Evolutionary conservation across 768 basidiomycete species (phyloP), one percentile per base, ranked within the genome.

Genomic region (Gymnopilus dilepis): DNA sequence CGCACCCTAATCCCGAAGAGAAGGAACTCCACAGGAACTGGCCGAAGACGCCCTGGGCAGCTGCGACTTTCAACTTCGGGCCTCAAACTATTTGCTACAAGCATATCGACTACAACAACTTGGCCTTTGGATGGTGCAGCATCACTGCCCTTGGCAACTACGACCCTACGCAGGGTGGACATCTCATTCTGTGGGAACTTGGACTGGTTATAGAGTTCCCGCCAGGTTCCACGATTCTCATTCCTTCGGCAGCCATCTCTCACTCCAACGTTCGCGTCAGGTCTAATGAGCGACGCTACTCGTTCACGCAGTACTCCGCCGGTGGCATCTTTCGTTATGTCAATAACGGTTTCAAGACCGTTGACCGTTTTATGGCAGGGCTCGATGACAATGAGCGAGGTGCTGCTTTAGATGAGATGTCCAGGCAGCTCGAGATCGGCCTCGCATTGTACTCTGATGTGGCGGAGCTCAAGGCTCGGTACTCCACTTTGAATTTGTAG

Each of bases 41-140:
- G 15, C 50, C 17, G n/a, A 52, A 52, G 13, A 33, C 50, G 3
- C 50, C 50, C 4, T 52, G 50, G 50, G 50, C 50, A 19, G 17
- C 31, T n/a, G 50, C 50, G 12, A 15, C 50, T 6, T 22, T 52
- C 17, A 52, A 52, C 15, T 52, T 52, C 31, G 50, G 50, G 6
- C 50, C 30, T 3, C 50, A 52, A 17, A 52, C 50, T 9, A n/a
- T 52, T n/a, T 52, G 50, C 50, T 34, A 19, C 13, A 52, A 52
- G 31, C 50, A 52, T 31, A 8, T 22, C 31, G 50, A 52, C 19
- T 52, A 33, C 19, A n/a, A 24, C 30, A 52, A 52, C 33, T 21
- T 52, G 12, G 50, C 50, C 5, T 52, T 52, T 34, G 31, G 50
- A 19, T 52, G 50, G 50, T 52, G 50, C 33, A 15, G 9, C 15